Base-by-base conservation (phyloP, 768 basidiomycete genomes). In the Hypholoma fasciculare region DNA sequence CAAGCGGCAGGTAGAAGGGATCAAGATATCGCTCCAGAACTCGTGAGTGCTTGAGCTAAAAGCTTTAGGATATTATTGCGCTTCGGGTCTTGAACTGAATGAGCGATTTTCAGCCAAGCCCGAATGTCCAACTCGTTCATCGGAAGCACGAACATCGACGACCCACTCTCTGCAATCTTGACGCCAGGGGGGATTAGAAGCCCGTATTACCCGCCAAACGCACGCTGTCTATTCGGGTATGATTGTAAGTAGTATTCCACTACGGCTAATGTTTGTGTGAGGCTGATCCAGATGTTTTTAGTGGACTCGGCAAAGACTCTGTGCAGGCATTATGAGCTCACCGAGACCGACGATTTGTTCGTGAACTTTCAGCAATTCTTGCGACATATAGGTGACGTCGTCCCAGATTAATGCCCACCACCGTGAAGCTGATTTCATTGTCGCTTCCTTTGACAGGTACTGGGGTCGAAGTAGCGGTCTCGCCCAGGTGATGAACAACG, bases 281-380 rank as follows among this genome's bases (percentile, higher is more conserved):
- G 23, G 17, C 44, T 46, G 23, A 46, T 46, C 17, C 5, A 16
- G 27, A 58, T 7, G 20, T 19, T 23, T 46, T 14, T 55, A 85
- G 84, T 72, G 37, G 76, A 74, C 3, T 71, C 67, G 52, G 65
- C 76, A 26, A 74, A 71, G 54, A 63, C 71, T 23, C 71, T 89
- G 44, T 67, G 84, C 52, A 69, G 63, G 26, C 82, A 86, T 52
- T 85, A 83, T 60, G 79, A 71, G 1, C 74, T 88, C 14, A 67
- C 65, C 6, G 77, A 75, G 36, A 72, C 77, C 19, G 75, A 77
- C 2, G 65, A 72, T 12, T 67, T 75, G 30, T 74, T 79, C 52
- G 71, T 66, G 59, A 84, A 85, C 63, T 67, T 83, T 48, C 84
- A 81, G 60, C 69, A 74, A n/a, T 87, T 88, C 66, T 75, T 87